Conservation (phyloP, 306 rosid species). For the Arachis hypogaea region DNA sequence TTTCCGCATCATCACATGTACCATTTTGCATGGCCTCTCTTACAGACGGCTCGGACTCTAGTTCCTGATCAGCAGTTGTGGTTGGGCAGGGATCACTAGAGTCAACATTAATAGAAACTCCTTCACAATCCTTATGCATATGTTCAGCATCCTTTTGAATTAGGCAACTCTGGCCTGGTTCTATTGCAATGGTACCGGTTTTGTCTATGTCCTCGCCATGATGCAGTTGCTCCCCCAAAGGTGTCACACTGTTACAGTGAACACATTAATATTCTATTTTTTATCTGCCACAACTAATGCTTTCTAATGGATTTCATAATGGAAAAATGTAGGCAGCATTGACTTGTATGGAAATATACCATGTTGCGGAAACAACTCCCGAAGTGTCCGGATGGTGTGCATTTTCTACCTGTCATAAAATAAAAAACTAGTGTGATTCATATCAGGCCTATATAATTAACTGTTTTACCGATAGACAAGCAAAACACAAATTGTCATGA, state of each 20-base stretch:
- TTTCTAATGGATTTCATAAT: conserved; percentile 25
- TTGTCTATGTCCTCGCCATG: conserved; percentile 35
- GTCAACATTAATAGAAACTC: conserved; percentile 40
- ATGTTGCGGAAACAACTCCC: conserved; percentile 47
- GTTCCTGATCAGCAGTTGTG: conserved; percentile 35
- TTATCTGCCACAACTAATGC: not conserved
- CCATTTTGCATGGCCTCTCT: conserved; percentile 41
- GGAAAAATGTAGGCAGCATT: not conserved
- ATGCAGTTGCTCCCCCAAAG: conserved; percentile 31
- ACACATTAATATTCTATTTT: conserved; percentile 16
- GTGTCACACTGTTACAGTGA: conserved; percentile 47
- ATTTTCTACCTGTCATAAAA: conserved; percentile 47
- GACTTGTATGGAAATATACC: conserved; percentile 52
- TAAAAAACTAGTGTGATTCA: conserved; percentile 30
- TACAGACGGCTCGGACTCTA: conserved; percentile 25
- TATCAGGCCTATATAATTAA: conserved; percentile 23
- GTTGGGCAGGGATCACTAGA: conserved; percentile 38
- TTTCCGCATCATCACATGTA: conserved; percentile 24
- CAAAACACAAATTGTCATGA: conserved; percentile 1
- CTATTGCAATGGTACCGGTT: conserved; percentile 43
- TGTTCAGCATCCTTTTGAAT: conserved; percentile 40
- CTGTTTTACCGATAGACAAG: not conserved
- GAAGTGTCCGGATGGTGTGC: conserved; percentile 34
- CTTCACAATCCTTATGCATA: conserved; percentile 38
- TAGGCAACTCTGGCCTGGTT: conserved; percentile 35